Conservation (phyloP, 176 grass and related monocot genomes). For the Phoenix dactylifera region DNA sequence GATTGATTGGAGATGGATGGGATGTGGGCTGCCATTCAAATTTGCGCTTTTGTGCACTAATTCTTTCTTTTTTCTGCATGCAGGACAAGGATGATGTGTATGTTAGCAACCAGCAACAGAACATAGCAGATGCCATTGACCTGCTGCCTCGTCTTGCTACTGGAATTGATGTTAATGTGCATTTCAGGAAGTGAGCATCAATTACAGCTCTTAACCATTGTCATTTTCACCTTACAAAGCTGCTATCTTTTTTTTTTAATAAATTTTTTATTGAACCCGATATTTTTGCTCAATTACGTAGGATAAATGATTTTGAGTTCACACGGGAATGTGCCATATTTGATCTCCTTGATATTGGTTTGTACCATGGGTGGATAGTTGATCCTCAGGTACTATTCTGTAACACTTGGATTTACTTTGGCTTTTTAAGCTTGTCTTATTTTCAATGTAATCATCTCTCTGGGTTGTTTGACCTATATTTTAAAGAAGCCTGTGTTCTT, state of each 20-base stretch:
- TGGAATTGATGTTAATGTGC: slow-evolving; percentile 87
- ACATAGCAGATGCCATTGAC: slow-evolving; percentile 77
- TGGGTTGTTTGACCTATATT: no score
- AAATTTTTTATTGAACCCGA: not conserved
- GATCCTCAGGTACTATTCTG: slow-evolving; percentile 68
- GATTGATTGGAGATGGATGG: no score
- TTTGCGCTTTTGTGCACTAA: no score
- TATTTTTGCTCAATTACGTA: slow-evolving; percentile 15
- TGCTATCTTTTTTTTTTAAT: not conserved
- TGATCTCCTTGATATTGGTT: slow-evolving; percentile 87
- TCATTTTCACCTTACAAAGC: not conserved
- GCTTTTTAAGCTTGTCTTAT: not conserved
- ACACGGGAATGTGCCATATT: slow-evolving; percentile 90
- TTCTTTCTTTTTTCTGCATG: not conserved
- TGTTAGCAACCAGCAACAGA: slow-evolving; percentile 69
- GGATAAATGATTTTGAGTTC: slow-evolving; percentile 97
- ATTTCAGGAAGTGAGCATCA: slow-evolving; percentile 72
- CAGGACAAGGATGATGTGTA: slow-evolving; percentile 71
- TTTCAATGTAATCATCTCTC: no score
- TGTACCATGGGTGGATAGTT: slow-evolving; percentile 96
- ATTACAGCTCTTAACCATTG: no score
- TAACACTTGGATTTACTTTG: not conserved
- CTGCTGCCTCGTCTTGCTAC: slow-evolving; percentile 61
- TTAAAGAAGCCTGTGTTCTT: no score
- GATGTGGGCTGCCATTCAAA: no score